Base-by-base conservation (phyloP, 352 stramenopile species). In the Phytophthora citricola region DNA sequence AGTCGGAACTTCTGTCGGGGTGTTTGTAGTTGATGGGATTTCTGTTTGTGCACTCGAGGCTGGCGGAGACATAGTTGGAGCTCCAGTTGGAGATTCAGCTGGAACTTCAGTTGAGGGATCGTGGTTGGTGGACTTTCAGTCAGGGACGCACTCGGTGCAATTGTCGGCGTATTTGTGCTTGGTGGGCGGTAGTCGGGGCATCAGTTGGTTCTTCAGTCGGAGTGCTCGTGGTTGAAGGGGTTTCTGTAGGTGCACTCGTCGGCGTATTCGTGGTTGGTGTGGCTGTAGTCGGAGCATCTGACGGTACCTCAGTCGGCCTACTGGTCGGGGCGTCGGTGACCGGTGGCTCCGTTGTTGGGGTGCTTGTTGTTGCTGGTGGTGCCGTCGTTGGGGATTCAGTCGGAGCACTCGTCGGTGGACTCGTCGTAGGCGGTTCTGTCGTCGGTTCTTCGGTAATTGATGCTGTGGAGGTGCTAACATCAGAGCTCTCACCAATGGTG, bases 181-280 rank as follows among this genome's bases (percentile, higher is more conserved):
- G 26, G 15, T 41, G n/a, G 9, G 22, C 11, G 4, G 31, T 55
- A 5, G 48, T 52, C 9, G 26, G 32, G 14, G 31, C 53, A 12
- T 48, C 9, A 4, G 40, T 61, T 36, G 53, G 29, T 2, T 45
- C 3, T 48, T 40, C 34, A 1, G 55, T 63, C n/a, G 17, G 34
- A 38, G 22, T 6, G 17, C 47, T 10, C 5, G 49, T 46, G 4
- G 20, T 22, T 10, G 15, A 10, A 17, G 41, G n/a, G 5, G 17
- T 12, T 43, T 39, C 20, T 11, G 54, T 62, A 17, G 46, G 20
- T 27, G 34, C n/a, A 14, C 9, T 20, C 17, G 17, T 20, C 17
- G 17, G 17, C 17, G 17, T 20, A 20, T 20, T 32, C 8, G 31
- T 17, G 14, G 34, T 40, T 36, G 56, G 24, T 12, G 55, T 31